These are phyloP conservation scores for Calonectria henricotiae DNA, from an alignment of 2,329 filamentous ascomycete species.

Conservation along the genomic window DNA sequence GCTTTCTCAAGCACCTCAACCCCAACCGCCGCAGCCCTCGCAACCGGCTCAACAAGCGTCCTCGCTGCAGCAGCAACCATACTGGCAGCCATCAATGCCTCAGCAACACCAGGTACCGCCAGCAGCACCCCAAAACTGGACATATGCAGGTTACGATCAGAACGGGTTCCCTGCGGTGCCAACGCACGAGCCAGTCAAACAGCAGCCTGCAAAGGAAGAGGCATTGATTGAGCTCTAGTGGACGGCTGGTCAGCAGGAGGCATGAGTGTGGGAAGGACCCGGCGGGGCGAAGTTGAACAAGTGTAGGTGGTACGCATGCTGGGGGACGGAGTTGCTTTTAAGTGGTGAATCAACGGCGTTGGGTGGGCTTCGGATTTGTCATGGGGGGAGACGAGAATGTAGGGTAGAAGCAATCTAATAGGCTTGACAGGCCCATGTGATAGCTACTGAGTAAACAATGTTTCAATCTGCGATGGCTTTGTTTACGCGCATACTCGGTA, in stretches of 20 bases:
- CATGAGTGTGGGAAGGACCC: slow-evolving; percentile 14
- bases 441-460: slow-evolving; percentile 20
- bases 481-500: not conserved
- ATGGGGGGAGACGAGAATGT: slow-evolving; percentile 36
- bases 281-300: slow-evolving; percentile 7
- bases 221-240: slow-evolving; percentile 83
- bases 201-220: slow-evolving; percentile 77
- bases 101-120: slow-evolving; percentile 53
- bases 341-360: slow-evolving; percentile 37
- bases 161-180: slow-evolving; percentile 77
- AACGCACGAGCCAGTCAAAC: slow-evolving; percentile 60
- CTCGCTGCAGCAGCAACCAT: slow-evolving; percentile 56
- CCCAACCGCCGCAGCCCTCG: slow-evolving; percentile 56
- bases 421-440: slow-evolving; percentile 31
- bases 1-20: slow-evolving; percentile 41
- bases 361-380: slow-evolving; percentile 33
- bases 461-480: slow-evolving; percentile 29
- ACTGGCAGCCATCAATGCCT: slow-evolving; percentile 58
- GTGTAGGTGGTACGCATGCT: slow-evolving; percentile 18
- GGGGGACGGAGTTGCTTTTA: slow-evolving; percentile 31
- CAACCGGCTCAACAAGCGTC: slow-evolving; percentile 56
- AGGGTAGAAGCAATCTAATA: slow-evolving; percentile 32
- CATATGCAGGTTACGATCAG: slow-evolving; percentile 70
- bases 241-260: not conserved
- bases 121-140: slow-evolving; percentile 61